phyloP scores from a whole-genome alignment of 2,329 filamentous ascomycete species.

The Paracoccidioides lutzii region DNA sequence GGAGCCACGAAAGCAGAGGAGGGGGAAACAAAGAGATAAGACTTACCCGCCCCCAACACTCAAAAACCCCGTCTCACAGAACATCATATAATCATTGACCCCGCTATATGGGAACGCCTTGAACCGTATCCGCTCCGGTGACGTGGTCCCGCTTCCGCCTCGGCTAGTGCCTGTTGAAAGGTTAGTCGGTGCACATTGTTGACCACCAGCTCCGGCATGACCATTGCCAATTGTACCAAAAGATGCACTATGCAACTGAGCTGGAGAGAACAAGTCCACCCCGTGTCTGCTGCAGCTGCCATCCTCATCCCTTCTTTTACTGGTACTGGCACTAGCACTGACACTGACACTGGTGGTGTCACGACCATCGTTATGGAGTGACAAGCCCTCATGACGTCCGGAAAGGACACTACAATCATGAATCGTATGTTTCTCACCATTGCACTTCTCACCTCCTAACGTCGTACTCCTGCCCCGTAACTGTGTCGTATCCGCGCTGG shows the following conservation, averaged over 20 bases:
- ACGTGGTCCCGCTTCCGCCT: constrained; percentile 38
- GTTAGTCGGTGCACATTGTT: constrained; percentile 9
- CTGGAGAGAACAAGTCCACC: neutral
- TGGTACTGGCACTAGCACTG: neutral
- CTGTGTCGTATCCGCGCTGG: constrained; percentile 52
- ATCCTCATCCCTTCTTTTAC: neutral
- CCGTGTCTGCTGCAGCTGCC: neutral
- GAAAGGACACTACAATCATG: neutral
- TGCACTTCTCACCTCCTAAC: constrained; percentile 25
- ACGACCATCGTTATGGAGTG: neutral
- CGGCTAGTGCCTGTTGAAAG: constrained; percentile 20
- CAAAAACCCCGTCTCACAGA: constrained; percentile 74
- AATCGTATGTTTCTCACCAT: neutral
- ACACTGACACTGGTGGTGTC: neutral
- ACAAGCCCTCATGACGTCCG: neutral
- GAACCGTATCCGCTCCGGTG: constrained; percentile 72
- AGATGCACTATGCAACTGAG: neutral
- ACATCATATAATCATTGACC: constrained; percentile 91
- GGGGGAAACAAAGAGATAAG: neutral
- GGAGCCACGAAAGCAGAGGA: neutral
- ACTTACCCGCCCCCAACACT: constrained; percentile 67
- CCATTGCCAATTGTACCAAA: neutral
- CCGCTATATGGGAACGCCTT: constrained; percentile 95
- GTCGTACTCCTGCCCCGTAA: constrained; percentile 48
- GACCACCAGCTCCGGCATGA: neutral